Conservation (phyloP, 2,329 filamentous ascomycete species). For the Westerdykella aurantiaca region DNA sequence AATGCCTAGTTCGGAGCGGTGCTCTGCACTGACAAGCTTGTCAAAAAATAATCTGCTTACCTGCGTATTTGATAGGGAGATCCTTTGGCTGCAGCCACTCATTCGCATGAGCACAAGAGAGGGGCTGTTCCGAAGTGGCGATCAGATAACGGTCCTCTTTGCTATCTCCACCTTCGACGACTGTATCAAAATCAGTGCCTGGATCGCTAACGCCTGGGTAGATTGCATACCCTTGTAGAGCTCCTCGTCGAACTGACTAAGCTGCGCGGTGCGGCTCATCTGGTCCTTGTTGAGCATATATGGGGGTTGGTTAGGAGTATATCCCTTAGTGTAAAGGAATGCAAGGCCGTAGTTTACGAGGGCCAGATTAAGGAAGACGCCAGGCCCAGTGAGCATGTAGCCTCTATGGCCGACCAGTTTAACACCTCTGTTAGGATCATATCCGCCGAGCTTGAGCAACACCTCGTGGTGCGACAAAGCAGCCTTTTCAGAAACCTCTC, state of each 20-base stretch:
- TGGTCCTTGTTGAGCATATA: conserved; percentile 57
- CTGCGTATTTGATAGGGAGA: conserved; percentile 76
- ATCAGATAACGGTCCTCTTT: conserved; percentile 37
- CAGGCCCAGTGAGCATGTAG: conserved; percentile 86
- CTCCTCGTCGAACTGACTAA: conserved; percentile 96
- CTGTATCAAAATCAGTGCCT: background rate
- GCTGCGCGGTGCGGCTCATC: conserved; percentile 64
- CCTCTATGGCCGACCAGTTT: conserved; percentile 93
- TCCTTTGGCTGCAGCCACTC: conserved; percentile 86
- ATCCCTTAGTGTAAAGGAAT: conserved; percentile 76
- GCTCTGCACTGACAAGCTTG: no score
- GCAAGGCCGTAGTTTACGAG: conserved; percentile 92
- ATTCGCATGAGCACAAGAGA: conserved; percentile 85
- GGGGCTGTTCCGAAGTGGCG: conserved; percentile 77
- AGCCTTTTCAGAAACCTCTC: conserved; percentile 61
- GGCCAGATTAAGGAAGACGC: conserved; percentile 85
- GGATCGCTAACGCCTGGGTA: conserved; percentile 41
- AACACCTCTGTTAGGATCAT: conserved; percentile 71
- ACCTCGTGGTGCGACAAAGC: conserved; percentile 93
- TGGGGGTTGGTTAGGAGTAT: conserved; percentile 60
- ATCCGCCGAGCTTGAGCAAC: conserved; percentile 78
- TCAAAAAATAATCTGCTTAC: no score
- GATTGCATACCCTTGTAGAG: conserved; percentile 65
- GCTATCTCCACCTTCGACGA: background rate
- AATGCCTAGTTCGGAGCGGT: no score